phyloP scores from a whole-genome alignment of 441 rosid genomes.

The Raphanus hybrid region DNA sequence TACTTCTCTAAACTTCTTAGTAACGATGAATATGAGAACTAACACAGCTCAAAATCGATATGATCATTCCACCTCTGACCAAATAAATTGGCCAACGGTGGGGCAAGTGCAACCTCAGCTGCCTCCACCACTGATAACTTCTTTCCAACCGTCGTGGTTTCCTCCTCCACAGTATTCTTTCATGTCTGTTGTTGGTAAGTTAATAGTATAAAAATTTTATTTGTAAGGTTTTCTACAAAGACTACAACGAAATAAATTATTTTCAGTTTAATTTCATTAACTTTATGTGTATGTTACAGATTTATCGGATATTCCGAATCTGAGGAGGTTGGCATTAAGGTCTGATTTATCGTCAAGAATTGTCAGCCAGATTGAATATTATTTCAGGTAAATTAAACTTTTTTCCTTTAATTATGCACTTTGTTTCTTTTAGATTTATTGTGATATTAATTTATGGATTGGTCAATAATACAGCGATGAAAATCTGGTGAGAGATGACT shows the following conservation, averaged over 20 bases:
- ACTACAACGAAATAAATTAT: no score
- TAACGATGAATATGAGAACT: not conserved
- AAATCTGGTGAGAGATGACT: slow-evolving; percentile 3
- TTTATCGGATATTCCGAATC: not conserved
- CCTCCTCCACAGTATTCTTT: not conserved
- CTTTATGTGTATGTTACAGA: not conserved
- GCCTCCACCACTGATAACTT: not conserved
- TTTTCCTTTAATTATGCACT: no score
- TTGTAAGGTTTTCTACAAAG: not conserved
- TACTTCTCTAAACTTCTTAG: not conserved
- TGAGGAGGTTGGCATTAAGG: not conserved
- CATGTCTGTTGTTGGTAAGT: not conserved
- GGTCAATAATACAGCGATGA: not conserved
- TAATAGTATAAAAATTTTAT: not conserved
- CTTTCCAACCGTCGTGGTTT: not conserved
- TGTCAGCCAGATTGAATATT: slow-evolving; percentile 4
- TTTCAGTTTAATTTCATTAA: not conserved
- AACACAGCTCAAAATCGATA: not conserved
- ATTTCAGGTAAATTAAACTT: slow-evolving; percentile 1
- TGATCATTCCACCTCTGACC: not conserved
- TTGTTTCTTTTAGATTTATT: not conserved
- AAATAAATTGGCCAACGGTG: not conserved
- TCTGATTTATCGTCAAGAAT: not conserved
- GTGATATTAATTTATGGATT: not conserved
- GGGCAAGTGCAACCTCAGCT: not conserved